Base-by-base conservation (phyloP, 2,329 filamentous ascomycete genomes). In the Sarocladium brachiariae region DNA sequence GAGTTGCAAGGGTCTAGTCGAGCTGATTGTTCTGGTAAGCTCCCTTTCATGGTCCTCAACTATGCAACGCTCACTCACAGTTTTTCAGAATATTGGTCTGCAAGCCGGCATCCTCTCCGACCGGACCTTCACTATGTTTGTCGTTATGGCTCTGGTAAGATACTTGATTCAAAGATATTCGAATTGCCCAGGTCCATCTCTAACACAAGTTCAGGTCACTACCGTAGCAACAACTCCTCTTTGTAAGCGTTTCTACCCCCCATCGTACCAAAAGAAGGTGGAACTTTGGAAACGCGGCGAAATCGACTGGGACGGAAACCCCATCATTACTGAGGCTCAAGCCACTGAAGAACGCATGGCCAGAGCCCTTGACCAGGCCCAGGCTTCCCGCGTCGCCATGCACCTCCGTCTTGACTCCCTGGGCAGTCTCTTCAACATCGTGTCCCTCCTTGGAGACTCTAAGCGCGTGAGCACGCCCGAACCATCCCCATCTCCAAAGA, bases 1-100 rank as follows among this genome's bases (percentile, higher is more conserved):
- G 92, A 95, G 89, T 68, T 97, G 92, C 68, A 97, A 97, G 67
- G 92, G 92, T 60, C 75, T 97, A 9, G 91, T 96, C 1, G 91
- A 96, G 65, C 72, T 97, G 49, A 96, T 97, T 64, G 91, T 96
- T n/a, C 66, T 95, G 66, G 88, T 91, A 74, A 69, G 82, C 58
- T 19, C 25, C 24, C 8, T 23, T 8, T 4, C 5, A 47, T 33
- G 10, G 18, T 31, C 25, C 7, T 25, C 6, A 5, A 14, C 19
- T 45, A n/a, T 35, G 5, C 16, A 7, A 35, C 16, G 9, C 33
- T 35, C 33, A 11, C 6, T 19, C 30, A 19, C 19, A n/a, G 5
- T 8, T 18, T 31, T 47, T 2, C 19, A 80, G 77, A 82, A 81
- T 57, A 80, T 97, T 58, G 89, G 90, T 39, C 75, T 91, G 2